phyloP scores from a whole-genome alignment of 2,329 filamentous ascomycete genomes.

The Aureobasidium sp. region DNA sequence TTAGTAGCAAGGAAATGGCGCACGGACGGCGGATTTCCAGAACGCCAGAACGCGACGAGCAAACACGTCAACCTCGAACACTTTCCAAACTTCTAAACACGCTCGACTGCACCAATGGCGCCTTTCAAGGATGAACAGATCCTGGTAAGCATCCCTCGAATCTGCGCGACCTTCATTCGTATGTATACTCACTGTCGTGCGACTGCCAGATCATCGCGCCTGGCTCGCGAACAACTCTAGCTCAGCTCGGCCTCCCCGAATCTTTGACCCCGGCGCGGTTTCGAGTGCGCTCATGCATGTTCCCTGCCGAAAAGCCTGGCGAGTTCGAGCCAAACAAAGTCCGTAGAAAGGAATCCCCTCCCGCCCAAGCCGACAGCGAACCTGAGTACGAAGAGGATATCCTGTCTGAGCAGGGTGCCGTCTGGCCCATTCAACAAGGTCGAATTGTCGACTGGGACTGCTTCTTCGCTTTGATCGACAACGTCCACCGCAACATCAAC shows the following conservation, averaged over 20 bases:
- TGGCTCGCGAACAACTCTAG: constrained; percentile 82
- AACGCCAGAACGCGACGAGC: background rate
- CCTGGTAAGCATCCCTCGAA: constrained; percentile 23
- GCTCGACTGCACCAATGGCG: constrained; percentile 25
- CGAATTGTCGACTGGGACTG: constrained; percentile 84
- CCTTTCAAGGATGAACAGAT: constrained; percentile 39
- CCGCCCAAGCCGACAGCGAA: constrained; percentile 44
- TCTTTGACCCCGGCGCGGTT: constrained; percentile 83
- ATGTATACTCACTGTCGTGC: background rate
- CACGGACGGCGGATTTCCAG: background rate
- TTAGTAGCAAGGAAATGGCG: background rate
- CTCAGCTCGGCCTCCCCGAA: constrained; percentile 82
- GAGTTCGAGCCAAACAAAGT: constrained; percentile 78
- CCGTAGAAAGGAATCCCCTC: constrained; percentile 37
- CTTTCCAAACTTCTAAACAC: background rate
- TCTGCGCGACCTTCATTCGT: too few relatives aligned
- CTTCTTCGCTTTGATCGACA: constrained; percentile 86
- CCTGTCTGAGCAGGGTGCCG: constrained; percentile 77
- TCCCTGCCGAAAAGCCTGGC: constrained; percentile 65
- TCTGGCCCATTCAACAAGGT: constrained; percentile 77
- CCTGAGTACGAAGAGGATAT: constrained; percentile 79
- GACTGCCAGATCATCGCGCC: constrained; percentile 56
- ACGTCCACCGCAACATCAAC: constrained; percentile 82
- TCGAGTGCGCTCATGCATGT: constrained; percentile 90
- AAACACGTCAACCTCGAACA: constrained; percentile 5